Evolutionary conservation across 208 protist genomes (phyloP).

Genomic region (Leishmania martiniquensis): DNA sequence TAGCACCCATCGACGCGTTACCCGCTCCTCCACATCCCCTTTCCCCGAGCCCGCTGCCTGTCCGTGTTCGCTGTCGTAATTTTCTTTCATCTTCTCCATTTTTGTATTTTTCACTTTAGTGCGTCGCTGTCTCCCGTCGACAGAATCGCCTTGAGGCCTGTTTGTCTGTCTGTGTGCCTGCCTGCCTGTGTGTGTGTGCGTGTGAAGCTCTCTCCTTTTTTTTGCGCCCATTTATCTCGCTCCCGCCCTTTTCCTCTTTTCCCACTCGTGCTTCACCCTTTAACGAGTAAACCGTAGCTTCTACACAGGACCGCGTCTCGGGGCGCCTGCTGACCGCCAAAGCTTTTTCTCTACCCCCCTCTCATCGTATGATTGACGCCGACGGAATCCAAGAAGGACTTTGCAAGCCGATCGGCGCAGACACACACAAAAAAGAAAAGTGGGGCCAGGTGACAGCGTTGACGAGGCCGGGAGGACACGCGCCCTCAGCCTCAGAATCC

Average conservation of each 20-base stretch:
- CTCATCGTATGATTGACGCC: background rate
- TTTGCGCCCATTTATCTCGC: background rate
- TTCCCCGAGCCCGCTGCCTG: too few species aligned
- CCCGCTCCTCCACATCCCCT: background rate
- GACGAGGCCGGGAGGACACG: background rate
- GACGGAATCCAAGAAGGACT: background rate
- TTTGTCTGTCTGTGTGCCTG: background rate
- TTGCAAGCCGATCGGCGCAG: background rate
- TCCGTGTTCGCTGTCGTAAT: background rate
- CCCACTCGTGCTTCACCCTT: background rate
- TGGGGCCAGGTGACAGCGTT: background rate
- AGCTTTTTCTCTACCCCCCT: background rate
- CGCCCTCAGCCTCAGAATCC: background rate
- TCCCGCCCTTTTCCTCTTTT: background rate
- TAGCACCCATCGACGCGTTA: background rate
- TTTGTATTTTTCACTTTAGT: background rate
- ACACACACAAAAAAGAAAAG: background rate
- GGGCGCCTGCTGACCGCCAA: background rate
- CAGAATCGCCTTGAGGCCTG: background rate
- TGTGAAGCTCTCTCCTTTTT: background rate
- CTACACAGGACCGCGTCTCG: background rate
- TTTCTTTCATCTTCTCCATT: background rate
- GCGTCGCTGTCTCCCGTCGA: background rate
- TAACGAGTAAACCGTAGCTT: background rate
- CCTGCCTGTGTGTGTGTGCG: conserved; percentile 5